Percentiles rank a stretch among this genome's conserved stretches.
Evolutionary conservation across 169 alveolate species (phyloP).

Genomic region (Eimeria necatrix): DNA sequence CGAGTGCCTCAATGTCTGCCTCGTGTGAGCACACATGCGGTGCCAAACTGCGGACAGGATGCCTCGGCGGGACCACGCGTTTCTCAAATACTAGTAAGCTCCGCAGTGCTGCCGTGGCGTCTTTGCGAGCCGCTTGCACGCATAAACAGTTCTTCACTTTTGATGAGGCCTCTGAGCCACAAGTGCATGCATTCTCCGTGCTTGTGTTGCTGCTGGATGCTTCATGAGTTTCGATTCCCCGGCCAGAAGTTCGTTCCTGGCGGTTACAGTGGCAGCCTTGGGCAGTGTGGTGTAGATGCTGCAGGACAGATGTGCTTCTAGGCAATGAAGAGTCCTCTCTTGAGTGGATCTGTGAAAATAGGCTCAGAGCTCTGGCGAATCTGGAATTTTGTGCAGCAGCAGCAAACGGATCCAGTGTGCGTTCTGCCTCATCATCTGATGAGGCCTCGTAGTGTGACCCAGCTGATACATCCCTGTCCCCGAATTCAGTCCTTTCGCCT

Average conservation of each 20-base stretch:
- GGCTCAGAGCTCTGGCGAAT: slow-evolving; percentile 63
- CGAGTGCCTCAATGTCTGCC: slow-evolving; percentile 64
- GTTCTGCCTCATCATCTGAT: slow-evolving; percentile 63
- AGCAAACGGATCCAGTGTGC: slow-evolving; percentile 57
- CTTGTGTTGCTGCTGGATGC: slow-evolving; percentile 11
- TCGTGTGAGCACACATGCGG: slow-evolving; percentile 57
- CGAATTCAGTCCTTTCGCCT: slow-evolving; percentile 5
- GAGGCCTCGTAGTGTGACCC: slow-evolving; percentile 59
- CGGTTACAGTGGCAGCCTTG: slow-evolving; percentile 61
- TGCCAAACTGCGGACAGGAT: slow-evolving; percentile 38
- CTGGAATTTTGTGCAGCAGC: slow-evolving; percentile 70
- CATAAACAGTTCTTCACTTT: slow-evolving; percentile 33
- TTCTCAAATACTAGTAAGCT: slow-evolving; percentile 27
- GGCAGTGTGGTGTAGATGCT: slow-evolving; percentile 56
- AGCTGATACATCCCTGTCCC: slow-evolving; percentile 35
- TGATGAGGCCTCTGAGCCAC: neutral
- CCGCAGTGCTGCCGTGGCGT: slow-evolving; percentile 56
- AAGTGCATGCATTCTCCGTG: slow-evolving; percentile 7
- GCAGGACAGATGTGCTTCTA: slow-evolving; percentile 47
- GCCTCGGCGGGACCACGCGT: slow-evolving; percentile 8
- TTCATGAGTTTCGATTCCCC: neutral
- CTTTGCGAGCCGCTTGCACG: slow-evolving; percentile 36
- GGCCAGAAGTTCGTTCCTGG: neutral
- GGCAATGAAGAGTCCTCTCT: slow-evolving; percentile 41
- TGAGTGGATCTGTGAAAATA: slow-evolving; percentile 49